Evolutionary conservation across 805 yeast genomes (phyloP), one percentile per base, ranked within the genome.

Genomic region (Hanseniaspora hatyaiensis): DNA sequence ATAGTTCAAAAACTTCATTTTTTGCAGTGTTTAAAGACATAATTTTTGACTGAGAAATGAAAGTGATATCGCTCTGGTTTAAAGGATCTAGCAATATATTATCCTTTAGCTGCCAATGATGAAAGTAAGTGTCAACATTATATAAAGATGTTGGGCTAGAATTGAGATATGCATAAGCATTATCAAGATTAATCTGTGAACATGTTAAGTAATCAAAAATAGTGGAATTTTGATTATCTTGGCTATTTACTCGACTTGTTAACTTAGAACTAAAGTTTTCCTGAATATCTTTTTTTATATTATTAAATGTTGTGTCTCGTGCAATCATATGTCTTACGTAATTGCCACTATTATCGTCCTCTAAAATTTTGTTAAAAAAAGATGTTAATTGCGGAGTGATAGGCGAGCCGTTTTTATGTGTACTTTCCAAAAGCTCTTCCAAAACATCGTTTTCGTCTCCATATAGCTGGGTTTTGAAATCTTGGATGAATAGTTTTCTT

Each of bases 91-190:
- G 16, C 4, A 26, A 26, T 13, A 45, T 34, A 11, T 26, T 45
- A 15, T 37, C 40, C n/a, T 45, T 45, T 13, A 45, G 16, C 13
- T 45, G 49, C 49, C 49, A 45, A 13, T 45, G 49, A 20, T 45
- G 33, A 26, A 24, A 45, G 9, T 33, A 30, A 2, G 49, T 45
- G 18, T 26, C 24, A 3, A 16, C 19, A 8, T 24, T 31, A 29
- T 23, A 45, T 18, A 45, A 45, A 15, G 18, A 31, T 2, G 34
- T 13, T 13, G 29, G 15, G 2, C 32, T 23, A 12, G 12, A 20
- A 8, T 15, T 11, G 15, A 37, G 9, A 11, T 26, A 16, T 9
- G 33, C 30, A 24, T 37, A 45, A 6, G 37, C 32, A n/a, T 37
- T 4, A 12, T 45, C 22, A 26, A 26, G 11, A 19, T 23, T 11